Base-by-base conservation (phyloP, 345 rosid genomes). In the Carallia brachiata region DNA sequence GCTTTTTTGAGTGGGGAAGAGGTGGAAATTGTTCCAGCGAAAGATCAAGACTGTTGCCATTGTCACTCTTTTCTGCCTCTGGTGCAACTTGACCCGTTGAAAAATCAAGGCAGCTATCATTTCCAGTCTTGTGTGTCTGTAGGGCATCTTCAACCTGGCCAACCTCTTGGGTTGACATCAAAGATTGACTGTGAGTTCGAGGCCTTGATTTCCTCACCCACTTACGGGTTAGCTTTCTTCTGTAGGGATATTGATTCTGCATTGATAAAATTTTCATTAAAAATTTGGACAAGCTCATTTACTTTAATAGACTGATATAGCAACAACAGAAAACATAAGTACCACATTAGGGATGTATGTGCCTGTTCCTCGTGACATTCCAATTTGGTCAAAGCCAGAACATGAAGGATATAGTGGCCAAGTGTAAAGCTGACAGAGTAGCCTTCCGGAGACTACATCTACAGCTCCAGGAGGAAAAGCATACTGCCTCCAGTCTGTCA, bases 311-410 rank as follows among this genome's bases (percentile, higher is more conserved):
- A 23, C 40, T 16, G 19, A 32, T 12, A 37, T 67, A 66, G 2
- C n/a, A n/a, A 31, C 7, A 54, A 36, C 62, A 65, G 65, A 65
- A 48, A 44, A 10, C 50, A 3, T 44, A 44, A 48, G 32, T 87
- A 90, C 96, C 91, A 55, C 32, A 52, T 81, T 47, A 40, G 93
- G 96, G 58, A 90, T 87, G 63, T 71, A 90, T 54, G 92, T 85
- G 72, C 97, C 90, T 0, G 93, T 89, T 72, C 97, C 97, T 79
- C 90, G 75, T 10, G 75, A 81, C 78, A 68, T 89, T 57, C 78
- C 69, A 63, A 52, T 47, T 67, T 66, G 71, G 64, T 74, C 80
- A 62, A 30, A 39, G 65, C 76, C 76, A 53, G 60, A 72, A 60
- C 70, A 61, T 39, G 76, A 32, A 63, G 73, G 69, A 12, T 63